Evolutionary conservation across 352 stramenopile species (phyloP).

Genomic region (Phytophthora idaei): DNA sequence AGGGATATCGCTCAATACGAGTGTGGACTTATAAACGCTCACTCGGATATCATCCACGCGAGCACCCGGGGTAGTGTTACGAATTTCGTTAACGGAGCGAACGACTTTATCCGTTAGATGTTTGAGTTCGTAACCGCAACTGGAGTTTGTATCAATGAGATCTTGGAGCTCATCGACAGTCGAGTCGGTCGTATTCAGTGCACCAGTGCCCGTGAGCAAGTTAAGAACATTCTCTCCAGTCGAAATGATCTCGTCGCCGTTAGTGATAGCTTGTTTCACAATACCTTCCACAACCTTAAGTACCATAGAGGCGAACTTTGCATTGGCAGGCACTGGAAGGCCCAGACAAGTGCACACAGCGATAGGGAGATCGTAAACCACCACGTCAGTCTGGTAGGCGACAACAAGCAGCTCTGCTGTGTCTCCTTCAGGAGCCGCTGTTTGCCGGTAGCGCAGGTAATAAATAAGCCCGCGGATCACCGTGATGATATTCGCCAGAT

Average conservation of each 20-base stretch:
- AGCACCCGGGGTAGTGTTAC: constrained; percentile 12
- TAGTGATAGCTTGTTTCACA: constrained; percentile 25
- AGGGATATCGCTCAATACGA: constrained; percentile 28
- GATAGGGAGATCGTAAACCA: constrained; percentile 19
- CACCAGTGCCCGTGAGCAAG: constrained; percentile 26
- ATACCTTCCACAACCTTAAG: constrained; percentile 25
- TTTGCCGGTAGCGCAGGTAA: constrained; percentile 17
- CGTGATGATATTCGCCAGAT: constrained; percentile 21
- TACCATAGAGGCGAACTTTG: constrained; percentile 18
- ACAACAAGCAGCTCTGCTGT: constrained; percentile 9
- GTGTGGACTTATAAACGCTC: constrained; percentile 20
- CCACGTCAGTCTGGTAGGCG: constrained; percentile 21
- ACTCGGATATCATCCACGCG: constrained; percentile 20
- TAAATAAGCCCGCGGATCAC: constrained; percentile 23
- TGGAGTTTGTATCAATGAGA: constrained; percentile 23
- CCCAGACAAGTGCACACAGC: constrained; percentile 22
- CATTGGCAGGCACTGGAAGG: constrained; percentile 15
- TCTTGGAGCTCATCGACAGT: constrained; percentile 21
- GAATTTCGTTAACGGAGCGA: constrained; percentile 14
- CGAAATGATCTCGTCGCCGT: constrained; percentile 24
- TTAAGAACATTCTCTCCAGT: constrained; percentile 23
- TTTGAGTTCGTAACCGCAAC: constrained; percentile 28
- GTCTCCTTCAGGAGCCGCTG: constrained; percentile 8
- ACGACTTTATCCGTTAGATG: constrained; percentile 23
- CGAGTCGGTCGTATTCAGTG: constrained; percentile 5